These are phyloP conservation scores for Hypsizygus ulmarius DNA, from an alignment of 1,284 basidiomycete species.

Conservation along the genomic window DNA sequence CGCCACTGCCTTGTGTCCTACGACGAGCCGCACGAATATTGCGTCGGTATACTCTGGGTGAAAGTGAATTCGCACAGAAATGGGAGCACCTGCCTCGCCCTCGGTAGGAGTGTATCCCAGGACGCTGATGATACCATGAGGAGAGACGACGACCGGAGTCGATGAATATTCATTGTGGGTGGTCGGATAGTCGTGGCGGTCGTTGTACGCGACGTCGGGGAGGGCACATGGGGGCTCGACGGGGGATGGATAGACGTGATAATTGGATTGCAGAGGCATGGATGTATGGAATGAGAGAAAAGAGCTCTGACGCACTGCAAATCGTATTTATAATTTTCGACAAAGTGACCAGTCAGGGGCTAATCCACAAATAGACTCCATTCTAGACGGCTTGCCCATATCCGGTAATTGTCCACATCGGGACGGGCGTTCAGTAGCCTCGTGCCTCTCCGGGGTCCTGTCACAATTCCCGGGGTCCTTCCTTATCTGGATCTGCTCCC, in stretches of 20 bases:
- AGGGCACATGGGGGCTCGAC: slow-evolving; percentile 16
- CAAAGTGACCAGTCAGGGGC: slow-evolving; percentile 15
- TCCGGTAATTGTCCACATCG: slow-evolving; percentile 4
- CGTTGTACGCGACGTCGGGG: slow-evolving; percentile 9
- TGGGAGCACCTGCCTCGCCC: slow-evolving; percentile 54
- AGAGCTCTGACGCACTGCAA: neutral
- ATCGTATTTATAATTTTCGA: slow-evolving; percentile 16
- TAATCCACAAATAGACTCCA: slow-evolving; percentile 1
- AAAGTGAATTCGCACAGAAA: slow-evolving; percentile 62
- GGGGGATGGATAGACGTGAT: slow-evolving; percentile 15
- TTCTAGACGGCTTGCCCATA: slow-evolving; percentile 5
- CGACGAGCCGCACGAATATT: slow-evolving; percentile 63
- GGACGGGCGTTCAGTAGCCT: slow-evolving; percentile 17
- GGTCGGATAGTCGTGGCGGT: slow-evolving; percentile 17
- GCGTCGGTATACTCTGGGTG: slow-evolving; percentile 43
- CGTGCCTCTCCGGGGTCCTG: slow-evolving; percentile 6
- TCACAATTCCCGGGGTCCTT: neutral
- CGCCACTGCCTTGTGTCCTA: slow-evolving; percentile 57
- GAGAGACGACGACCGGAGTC: slow-evolving; percentile 39
- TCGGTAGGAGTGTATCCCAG: slow-evolving; percentile 58
- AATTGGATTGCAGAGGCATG: slow-evolving; percentile 12
- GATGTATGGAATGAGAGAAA: neutral
- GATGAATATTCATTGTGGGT: too few relatives aligned
- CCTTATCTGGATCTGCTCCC: neutral
- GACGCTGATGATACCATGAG: slow-evolving; percentile 55